phyloP scores from a whole-genome alignment of 2,329 filamentous ascomycete genomes.

The Botrytis squamosa region DNA sequence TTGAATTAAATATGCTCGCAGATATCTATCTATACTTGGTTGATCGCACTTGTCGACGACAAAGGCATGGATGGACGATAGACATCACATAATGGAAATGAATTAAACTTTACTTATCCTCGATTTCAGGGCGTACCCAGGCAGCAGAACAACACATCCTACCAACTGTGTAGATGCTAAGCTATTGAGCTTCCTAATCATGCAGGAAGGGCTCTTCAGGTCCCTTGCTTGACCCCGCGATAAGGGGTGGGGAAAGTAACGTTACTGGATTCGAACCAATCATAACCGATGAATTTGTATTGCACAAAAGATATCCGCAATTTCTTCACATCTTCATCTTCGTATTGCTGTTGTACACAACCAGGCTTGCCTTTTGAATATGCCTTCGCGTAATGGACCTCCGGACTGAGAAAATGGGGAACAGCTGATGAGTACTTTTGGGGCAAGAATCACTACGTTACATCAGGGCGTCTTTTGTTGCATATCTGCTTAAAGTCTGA shows the following conservation, averaged over 20 bases:
- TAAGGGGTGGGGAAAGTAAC: slow-evolving; percentile 11
- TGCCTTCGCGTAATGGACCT: not conserved
- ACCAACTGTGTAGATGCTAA: not conserved
- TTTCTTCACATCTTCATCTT: not conserved
- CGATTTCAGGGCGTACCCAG: not conserved
- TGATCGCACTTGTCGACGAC: not conserved
- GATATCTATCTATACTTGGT: not conserved
- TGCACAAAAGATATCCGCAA: not conserved
- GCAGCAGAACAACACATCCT: not conserved
- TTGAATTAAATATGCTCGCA: not conserved
- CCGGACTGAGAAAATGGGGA: not conserved
- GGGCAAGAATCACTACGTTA: not conserved
- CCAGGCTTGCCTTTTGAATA: too few relatives aligned
- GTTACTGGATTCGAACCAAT: slow-evolving; percentile 8
- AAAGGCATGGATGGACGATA: not conserved
- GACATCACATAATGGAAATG: not conserved
- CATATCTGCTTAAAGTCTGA: not conserved
- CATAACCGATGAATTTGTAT: not conserved
- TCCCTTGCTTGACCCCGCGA: slow-evolving; percentile 4
- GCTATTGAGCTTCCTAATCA: not conserved
- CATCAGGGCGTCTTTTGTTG: not conserved
- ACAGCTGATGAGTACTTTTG: not conserved
- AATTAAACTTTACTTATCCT: not conserved
- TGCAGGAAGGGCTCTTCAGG: not conserved
- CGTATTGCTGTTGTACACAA: not conserved